Evolutionary conservation across 306 rosid genomes (phyloP), one percentile per base, ranked within the genome.

Genomic region (Mimosa bimucronata): DNA sequence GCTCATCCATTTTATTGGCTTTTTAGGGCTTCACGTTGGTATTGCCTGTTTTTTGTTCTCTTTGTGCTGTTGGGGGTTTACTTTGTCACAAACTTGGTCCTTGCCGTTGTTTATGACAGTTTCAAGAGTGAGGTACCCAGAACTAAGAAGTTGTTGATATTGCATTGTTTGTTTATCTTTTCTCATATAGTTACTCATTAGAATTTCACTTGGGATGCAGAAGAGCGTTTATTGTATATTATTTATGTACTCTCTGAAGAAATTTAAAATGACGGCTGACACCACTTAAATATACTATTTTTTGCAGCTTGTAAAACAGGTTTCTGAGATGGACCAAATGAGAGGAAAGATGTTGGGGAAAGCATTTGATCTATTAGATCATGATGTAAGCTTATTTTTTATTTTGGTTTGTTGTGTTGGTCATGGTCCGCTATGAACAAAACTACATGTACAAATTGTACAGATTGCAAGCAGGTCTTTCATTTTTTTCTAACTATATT

Each of bases 91-190:
- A 95, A 89, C 86, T 87, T 95, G 91, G 85, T 95, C 46, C 99
- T 95, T 84, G 99, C 99, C 42, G 99, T 95, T 83, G 97, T 95
- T 78, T 93, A 93, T 52, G 94, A 95, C 66, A 93, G 98, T 87
- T 95, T 95, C 86, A 95, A 93, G 87, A 74, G 86, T 82, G 93
- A 95, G 99, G 99, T 95, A 72, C 40, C 52, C 45, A 70, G 34
- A 45, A 69, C 68, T 73, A 77, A 44, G 31, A 50, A n/a, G 55
- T 21, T 79, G 34, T 25, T 65, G 80, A 38, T 26, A 41, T 80
- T 71, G 44, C 76, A 40, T 26, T 25, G 67, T 7, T 13, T 79
- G 75, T 74, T 71, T 28, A 65, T 67, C 62, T 62, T 64, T 75
- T 52, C 66, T 16, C 71, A 37, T 74, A 75, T 80, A 76, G 65